Evolutionary conservation across 768 basidiomycete species (phyloP).

Genomic region (Asterophora parasitica): DNA sequence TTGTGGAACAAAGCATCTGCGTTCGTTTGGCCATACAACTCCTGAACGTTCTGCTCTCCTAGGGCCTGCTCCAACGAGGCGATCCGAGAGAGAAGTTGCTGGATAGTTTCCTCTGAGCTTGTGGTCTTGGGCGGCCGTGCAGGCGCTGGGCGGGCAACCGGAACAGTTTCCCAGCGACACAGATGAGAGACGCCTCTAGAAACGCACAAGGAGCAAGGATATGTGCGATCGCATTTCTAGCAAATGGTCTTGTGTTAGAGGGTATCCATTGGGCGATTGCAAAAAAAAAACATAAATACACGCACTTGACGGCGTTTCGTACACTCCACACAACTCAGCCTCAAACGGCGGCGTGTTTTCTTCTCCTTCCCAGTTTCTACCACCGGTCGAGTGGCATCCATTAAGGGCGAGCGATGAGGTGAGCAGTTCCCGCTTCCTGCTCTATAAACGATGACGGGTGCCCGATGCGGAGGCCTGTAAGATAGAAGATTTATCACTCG

Average conservation of each 20-base stretch:
- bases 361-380: constrained; percentile 32
- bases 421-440: neutral
- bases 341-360: constrained; percentile 44
- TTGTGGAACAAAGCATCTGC: constrained; percentile 8
- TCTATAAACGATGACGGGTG: neutral
- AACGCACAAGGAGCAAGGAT: constrained; percentile 37
- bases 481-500: too few species aligned
- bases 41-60: constrained; percentile 10
- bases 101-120: constrained; percentile 17
- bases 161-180: constrained; percentile 42
- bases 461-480: neutral
- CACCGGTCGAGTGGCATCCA: constrained; percentile 6
- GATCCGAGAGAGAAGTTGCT: constrained; percentile 23
- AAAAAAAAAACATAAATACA: constrained; percentile 4
- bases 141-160: constrained; percentile 37
- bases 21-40: constrained; percentile 5
- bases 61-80: constrained; percentile 24
- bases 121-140: constrained; percentile 28
- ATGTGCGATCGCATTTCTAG: constrained; percentile 49
- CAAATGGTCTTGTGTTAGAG: neutral
- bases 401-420: constrained; percentile 1
- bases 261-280: too few species aligned
- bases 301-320: constrained; percentile 51
- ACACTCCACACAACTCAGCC: constrained; percentile 53
- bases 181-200: constrained; percentile 37